Conservation (phyloP, 176 grass and related monocot species). For the Miscanthus lutarioriparius region DNA sequence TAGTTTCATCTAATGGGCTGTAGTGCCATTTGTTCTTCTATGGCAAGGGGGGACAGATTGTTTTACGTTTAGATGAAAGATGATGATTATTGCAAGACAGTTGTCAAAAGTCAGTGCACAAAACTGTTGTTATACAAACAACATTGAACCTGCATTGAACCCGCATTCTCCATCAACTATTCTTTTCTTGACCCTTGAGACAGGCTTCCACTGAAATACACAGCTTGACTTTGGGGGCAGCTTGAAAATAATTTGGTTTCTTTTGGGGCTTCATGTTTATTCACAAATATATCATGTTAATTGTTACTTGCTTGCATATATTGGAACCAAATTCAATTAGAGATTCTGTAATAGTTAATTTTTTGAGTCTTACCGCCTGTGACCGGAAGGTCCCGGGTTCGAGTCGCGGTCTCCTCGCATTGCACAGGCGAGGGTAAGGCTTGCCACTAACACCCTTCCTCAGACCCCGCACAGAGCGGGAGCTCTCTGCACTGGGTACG, state of each 20-base stretch:
- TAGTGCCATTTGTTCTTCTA: constrained; percentile 10
- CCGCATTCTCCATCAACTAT: background rate
- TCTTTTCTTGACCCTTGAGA: background rate
- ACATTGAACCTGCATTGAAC: background rate
- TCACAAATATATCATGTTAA: background rate
- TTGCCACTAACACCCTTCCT: too few relatives aligned
- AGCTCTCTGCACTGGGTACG: too few relatives aligned
- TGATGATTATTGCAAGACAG: constrained; percentile 22
- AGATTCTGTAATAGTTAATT: background rate
- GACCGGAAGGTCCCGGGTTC: too few relatives aligned
- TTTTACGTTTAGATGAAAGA: constrained; percentile 10
- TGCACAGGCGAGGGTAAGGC: too few relatives aligned
- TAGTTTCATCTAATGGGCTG: constrained; percentile 24
- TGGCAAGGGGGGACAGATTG: background rate
- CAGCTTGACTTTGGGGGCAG: background rate
- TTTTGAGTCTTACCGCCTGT: too few relatives aligned
- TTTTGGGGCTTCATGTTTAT: constrained; percentile 14
- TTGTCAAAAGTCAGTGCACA: background rate
- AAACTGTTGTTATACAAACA: background rate
- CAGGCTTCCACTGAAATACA: background rate
- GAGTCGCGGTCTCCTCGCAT: too few relatives aligned
- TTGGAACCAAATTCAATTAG: background rate
- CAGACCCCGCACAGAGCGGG: too few relatives aligned
- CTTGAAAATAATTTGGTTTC: constrained; percentile 14
- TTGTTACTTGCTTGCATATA: background rate